phyloP scores from a whole-genome alignment of 2,329 filamentous ascomycete species.

The Xylariaceae sp. region DNA sequence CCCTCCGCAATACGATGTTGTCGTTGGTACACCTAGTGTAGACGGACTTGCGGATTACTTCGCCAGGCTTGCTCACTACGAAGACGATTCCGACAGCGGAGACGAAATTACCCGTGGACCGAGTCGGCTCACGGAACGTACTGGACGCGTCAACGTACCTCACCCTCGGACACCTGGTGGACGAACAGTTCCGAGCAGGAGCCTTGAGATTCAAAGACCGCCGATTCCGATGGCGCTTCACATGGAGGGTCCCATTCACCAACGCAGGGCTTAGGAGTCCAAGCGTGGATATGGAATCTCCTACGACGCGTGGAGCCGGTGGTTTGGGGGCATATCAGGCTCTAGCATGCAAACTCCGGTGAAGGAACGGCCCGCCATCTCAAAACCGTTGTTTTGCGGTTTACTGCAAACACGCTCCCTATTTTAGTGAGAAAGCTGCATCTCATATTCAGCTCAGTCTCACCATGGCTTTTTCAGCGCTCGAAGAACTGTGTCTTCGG shows the following conservation, averaged over 20 bases:
- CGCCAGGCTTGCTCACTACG: conserved; percentile 67
- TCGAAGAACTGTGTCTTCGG: too few species aligned
- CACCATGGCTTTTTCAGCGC: too few species aligned
- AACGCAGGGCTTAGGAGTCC: conserved; percentile 23
- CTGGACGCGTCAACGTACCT: conserved; percentile 52
- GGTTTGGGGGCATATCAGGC: not conserved
- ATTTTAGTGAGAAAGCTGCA: not conserved
- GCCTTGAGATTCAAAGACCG: conserved; percentile 49
- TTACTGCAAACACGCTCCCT: not conserved
- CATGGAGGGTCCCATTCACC: conserved; percentile 25
- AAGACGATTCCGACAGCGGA: conserved; percentile 39
- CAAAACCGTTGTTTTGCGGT: not conserved
- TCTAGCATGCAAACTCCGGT: not conserved
- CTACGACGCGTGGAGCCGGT: not conserved
- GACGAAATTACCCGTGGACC: conserved; percentile 26
- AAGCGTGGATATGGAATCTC: conserved; percentile 9
- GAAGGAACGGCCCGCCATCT: not conserved
- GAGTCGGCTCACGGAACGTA: conserved; percentile 43
- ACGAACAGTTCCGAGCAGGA: conserved; percentile 49
- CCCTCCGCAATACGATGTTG: conserved; percentile 76
- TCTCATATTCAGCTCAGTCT: too few species aligned
- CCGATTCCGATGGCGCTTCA: conserved; percentile 24
- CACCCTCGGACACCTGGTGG: conserved; percentile 52
- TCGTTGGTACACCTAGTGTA: conserved; percentile 64
- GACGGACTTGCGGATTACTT: conserved; percentile 82